Evolutionary conservation across 495 filamentous ascomycete species (phyloP), one percentile per base, ranked within the genome.

Genomic region (Alectoria sarmentosa): DNA sequence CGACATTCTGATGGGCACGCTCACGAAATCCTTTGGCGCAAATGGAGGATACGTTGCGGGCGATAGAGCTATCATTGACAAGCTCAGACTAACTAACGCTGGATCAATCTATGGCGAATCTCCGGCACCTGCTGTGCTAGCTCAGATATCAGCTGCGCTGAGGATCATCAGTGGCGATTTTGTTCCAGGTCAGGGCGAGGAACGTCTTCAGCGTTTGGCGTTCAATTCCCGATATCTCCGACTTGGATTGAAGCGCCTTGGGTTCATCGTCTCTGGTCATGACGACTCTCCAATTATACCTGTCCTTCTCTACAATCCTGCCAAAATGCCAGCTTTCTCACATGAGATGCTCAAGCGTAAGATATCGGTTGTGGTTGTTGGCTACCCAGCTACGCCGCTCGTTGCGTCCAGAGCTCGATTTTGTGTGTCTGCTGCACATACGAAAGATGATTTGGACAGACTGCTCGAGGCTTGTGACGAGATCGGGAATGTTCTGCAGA

Each of bases 211-310:
- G 76, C 89, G 94, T 65, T 87, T 98, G 69, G 93, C 94, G 63
- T 98, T 98, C 86, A 98, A 98, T 79, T 96, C 93, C 26, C 88
- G 94, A 36, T 98, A 98, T 74, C 90, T 98, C 30, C 91, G 94
- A 67, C 86, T 98, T 61, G 94, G 94, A 38, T 83, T 98, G 75
- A 98, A 98, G 80, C 89, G 94, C 69, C 88, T 98, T 70, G 94
- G 94, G 60, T 92, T 91, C 80, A 98, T 98, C 74, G 86, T 96
- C 61, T 95, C 91, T 71, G 94, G 94, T 63, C 91, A 97, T 73
- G 94, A 98, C 75, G 94, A 98, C 77, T 96, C 91, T 21, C 94
- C 94, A 62, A 98, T 98, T 75, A 91, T 98, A 67, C 94, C 94
- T 58, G 66, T 98, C 70, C 79, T 96, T 62, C 84, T 98, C 39